Percentiles rank a stretch among this genome's conserved stretches.
phyloP scores from a whole-genome alignment of 2,329 filamentous ascomycete genomes.

The Phymatotrichopsis omnivora region DNA sequence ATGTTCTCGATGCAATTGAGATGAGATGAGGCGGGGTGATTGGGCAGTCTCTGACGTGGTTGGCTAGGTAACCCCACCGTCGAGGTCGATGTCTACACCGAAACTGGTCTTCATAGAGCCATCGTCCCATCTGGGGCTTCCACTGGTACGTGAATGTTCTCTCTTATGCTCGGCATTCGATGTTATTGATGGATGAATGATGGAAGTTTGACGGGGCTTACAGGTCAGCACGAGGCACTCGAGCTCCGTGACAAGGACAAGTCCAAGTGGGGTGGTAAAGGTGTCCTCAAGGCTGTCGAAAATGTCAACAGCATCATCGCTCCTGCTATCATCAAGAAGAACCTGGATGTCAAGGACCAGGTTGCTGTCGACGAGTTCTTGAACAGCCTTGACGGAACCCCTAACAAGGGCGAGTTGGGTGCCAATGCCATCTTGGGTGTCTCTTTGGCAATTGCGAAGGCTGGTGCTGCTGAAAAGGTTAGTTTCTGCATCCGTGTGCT shows the following conservation, averaged over 20 bases:
- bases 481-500: slow-evolving; percentile 17
- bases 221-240: slow-evolving; percentile 80
- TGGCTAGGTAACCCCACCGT: slow-evolving; percentile 77
- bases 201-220: slow-evolving; percentile 6
- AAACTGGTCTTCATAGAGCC: slow-evolving; percentile 84
- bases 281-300: slow-evolving; percentile 72
- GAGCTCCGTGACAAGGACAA: slow-evolving; percentile 88
- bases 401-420: slow-evolving; percentile 80
- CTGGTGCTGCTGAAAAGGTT: slow-evolving; percentile 77
- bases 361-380: slow-evolving; percentile 74
- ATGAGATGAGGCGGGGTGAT: background rate
- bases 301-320: slow-evolving; percentile 77
- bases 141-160: slow-evolving; percentile 55
- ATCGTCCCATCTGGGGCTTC: slow-evolving; percentile 96
- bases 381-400: slow-evolving; percentile 70
- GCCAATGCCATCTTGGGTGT: slow-evolving; percentile 85
- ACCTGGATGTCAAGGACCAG: slow-evolving; percentile 78
- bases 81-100: slow-evolving; percentile 89
- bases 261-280: slow-evolving; percentile 76
- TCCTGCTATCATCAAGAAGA: slow-evolving; percentile 71
- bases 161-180: slow-evolving; percentile 2
- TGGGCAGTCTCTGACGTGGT: background rate
- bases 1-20: slow-evolving; percentile 6
- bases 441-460: slow-evolving; percentile 75
- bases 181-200: background rate